Evolutionary conservation across 495 filamentous ascomycete genomes (phyloP), one percentile per base, ranked within the genome.

Genomic region (Cryomyces minteri): DNA sequence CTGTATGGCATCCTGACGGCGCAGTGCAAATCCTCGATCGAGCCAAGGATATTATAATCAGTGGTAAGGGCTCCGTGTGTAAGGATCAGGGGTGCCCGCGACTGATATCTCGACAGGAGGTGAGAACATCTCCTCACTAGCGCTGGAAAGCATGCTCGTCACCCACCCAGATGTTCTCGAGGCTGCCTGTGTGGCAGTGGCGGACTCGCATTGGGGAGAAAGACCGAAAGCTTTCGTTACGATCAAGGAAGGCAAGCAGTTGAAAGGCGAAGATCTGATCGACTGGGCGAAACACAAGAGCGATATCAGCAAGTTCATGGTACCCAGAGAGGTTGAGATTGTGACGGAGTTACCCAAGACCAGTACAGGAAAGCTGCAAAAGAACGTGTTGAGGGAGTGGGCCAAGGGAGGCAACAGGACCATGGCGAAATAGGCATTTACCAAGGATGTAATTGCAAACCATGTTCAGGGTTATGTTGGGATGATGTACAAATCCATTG

Each of bases 41-140:
- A 33, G 83, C 84, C 4, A 98, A 96, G 65, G 90, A 98, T 58
- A 95, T 98, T 40, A 96, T 98, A 43, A 98, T 98, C 48, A 93
- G 85, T 50, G 90, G 86, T 88, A 68, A 45, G 73, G 64, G 8
- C 29, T 29, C 12, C 31, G 11, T 12, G 9, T 25, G 31, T 28
- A 30, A 40, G 31, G 29, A 31, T 39, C 31, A 36, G 28, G 48
- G 11, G 33, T 10, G 32, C 18, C 18, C 18, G 18, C 18, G 18
- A 25, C 18, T 25, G 18, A 25, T 25, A 41, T 28, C 32, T 41
- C 7, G 9, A 4, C 43, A 90, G 86, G 90, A 41, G 90, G 90
- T 45, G 90, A 98, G 59, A 98, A 98, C 56, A 96, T 98, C 45
- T 93, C 84, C 7, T 90, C 83, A 2, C 80, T 98, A 7, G 84